A percentile compares a stretch with the other conserved stretches of the same genome.
These are phyloP conservation scores for Nigrospora sphaerica DNA, from an alignment of 2,329 filamentous ascomycete genomes.

Conservation along the genomic window DNA sequence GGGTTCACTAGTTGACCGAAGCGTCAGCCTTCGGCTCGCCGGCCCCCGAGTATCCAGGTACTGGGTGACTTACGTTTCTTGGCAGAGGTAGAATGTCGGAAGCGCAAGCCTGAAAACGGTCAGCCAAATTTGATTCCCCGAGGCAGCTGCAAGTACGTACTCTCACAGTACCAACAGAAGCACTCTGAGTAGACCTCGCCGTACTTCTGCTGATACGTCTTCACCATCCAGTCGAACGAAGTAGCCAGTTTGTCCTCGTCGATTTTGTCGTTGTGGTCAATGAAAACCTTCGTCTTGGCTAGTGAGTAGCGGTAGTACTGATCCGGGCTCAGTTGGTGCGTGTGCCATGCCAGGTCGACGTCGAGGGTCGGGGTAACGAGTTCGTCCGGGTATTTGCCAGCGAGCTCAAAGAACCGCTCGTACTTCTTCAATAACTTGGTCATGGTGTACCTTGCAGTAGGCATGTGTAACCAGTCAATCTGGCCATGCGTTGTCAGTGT, in stretches of 20 bases:
- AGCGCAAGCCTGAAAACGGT: not conserved
- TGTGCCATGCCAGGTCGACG: conserved; percentile 70
- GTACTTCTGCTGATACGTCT: conserved; percentile 56
- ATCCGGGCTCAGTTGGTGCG: conserved; percentile 59
- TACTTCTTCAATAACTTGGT: conserved; percentile 55
- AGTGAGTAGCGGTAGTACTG: conserved; percentile 54
- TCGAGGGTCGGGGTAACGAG: conserved; percentile 62
- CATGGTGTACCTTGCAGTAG: conserved; percentile 54
- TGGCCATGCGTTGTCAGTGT: not conserved
- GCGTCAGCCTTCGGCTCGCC: not conserved
- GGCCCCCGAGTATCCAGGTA: too few relatives aligned
- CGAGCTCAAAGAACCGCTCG: conserved; percentile 51
- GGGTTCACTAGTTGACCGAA: not conserved
- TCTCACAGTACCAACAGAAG: conserved; percentile 74
- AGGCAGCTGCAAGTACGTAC: conserved; percentile 17
- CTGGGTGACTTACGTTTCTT: not conserved
- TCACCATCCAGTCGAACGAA: conserved; percentile 63
- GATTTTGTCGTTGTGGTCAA: conserved; percentile 77
- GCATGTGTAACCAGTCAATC: conserved; percentile 46
- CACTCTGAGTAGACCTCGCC: conserved; percentile 62
- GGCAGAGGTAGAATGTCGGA: not conserved
- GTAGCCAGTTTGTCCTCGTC: conserved; percentile 54
- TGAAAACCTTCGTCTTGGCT: conserved; percentile 41
- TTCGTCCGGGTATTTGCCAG: conserved; percentile 33
- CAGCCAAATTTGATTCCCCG: not conserved